Base-by-base conservation (phyloP, 2,329 filamentous ascomycete species). In the Cryphonectria japonica region DNA sequence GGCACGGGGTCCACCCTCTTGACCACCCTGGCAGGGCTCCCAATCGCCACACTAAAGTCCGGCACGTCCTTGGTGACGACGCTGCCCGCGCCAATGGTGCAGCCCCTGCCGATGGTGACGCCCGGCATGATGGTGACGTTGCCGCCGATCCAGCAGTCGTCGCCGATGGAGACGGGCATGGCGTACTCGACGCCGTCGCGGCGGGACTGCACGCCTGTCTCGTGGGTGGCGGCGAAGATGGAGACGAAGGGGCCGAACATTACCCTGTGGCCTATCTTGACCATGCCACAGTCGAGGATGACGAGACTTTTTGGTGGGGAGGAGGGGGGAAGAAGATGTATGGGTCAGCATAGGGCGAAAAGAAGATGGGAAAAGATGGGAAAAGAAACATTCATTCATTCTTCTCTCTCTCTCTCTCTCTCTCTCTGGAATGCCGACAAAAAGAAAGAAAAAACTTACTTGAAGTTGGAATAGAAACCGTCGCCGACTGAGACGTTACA, bases 251-350 rank as follows among this genome's bases (percentile, higher is more conserved):
- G 91, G 0, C 91, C 93, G 69, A 95, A 85, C 74, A 93, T 81
- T 1, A 92, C 92, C 39, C 92, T 87, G 37, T 91, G 85, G 0
- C 93, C 93, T 63, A 95, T 91, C 4, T 79, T 83, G 57, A 95
- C 90, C 2, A 88, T 82, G 74, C 89, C 92, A n/a, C 90, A 93
- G 78, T 95, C 93, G 19, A 94, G 82, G 72, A 94, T 90, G 2
- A 89, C 88, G 69, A 86, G 77, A 71, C 83, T 85, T 50, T n/a
- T 22, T 37, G 14, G 29, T 0, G 22, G 26, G 14, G 13, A 7
- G 29, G 26, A 2, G 34, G 11, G 32, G 22, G 14, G 19, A 13
- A 39, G 37, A 39, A 39, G 37, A 39, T 39, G 6, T 39, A 13
- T 39, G 9, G 9, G 37, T 39, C 11, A 39, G 37, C 37, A 39